phyloP scores from a whole-genome alignment of 495 filamentous ascomycete species.

The Elasticomyces elasticus region DNA sequence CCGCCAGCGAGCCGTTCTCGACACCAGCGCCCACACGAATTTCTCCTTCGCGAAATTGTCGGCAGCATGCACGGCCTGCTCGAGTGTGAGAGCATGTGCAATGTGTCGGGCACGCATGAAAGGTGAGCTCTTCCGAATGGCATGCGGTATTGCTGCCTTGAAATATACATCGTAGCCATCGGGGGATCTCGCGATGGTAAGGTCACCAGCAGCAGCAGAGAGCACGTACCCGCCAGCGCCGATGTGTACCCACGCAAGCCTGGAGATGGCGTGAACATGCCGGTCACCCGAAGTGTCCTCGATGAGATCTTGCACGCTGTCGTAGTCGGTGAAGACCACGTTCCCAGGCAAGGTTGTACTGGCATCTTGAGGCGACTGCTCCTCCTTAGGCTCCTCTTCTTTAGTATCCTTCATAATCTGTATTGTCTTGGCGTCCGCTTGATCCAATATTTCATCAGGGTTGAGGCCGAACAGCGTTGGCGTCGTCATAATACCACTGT shows the following conservation, averaged over 20 bases:
- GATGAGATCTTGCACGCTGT: conserved; percentile 77
- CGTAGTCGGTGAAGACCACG: conserved; percentile 77
- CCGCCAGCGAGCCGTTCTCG: conserved; percentile 56
- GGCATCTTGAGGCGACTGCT: background rate
- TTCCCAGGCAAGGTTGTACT: conserved; percentile 9
- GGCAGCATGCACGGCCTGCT: conserved; percentile 66
- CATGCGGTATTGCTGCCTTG: background rate
- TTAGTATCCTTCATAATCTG: conserved; percentile 40
- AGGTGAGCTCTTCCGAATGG: conserved; percentile 34
- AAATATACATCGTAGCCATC: background rate
- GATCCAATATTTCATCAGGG: conserved; percentile 65
- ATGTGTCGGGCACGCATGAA: conserved; percentile 59
- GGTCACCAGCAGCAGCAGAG: conserved; percentile 41
- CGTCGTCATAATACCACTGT: conserved; percentile 72
- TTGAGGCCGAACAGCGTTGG: conserved; percentile 92
- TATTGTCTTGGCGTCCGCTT: conserved; percentile 48
- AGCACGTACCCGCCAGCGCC: conserved; percentile 56
- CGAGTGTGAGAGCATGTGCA: conserved; percentile 48
- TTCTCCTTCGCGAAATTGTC: conserved; percentile 64
- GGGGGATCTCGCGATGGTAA: conserved; percentile 33
- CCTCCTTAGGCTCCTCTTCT: conserved; percentile 20
- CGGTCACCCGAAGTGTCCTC: conserved; percentile 66
- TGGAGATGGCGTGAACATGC: conserved; percentile 67
- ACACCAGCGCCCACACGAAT: conserved; percentile 52
- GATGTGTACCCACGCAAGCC: conserved; percentile 70